phyloP scores from a whole-genome alignment of 2,329 filamentous ascomycete species.

The Pseudocercospora fuligena region DNA sequence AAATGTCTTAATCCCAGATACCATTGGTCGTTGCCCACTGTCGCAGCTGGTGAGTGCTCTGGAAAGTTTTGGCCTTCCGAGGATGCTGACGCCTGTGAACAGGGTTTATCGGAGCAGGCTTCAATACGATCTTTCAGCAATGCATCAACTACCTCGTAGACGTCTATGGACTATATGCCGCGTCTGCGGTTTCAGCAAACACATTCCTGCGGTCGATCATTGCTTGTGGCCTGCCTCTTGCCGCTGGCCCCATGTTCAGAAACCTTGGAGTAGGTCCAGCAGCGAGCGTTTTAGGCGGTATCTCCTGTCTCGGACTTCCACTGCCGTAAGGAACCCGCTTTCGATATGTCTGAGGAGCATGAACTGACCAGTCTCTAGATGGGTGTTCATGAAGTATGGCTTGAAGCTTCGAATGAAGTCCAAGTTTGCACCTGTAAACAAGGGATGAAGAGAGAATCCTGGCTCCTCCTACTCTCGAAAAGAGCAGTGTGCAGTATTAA shows the following conservation, averaged over 20 bases:
- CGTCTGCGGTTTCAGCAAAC: constrained; percentile 56
- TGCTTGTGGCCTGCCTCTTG: constrained; percentile 45
- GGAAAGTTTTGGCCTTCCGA: not conserved
- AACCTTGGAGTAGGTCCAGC: constrained; percentile 50
- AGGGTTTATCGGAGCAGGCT: constrained; percentile 52
- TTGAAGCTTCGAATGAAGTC: constrained; percentile 48
- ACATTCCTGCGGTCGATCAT: constrained; percentile 54
- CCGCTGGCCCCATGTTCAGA: constrained; percentile 48
- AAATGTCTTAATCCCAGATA: constrained; percentile 16
- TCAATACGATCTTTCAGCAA: constrained; percentile 55
- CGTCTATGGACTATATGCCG: constrained; percentile 47
- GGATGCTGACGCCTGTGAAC: constrained; percentile 25
- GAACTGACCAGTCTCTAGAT: constrained; percentile 17
- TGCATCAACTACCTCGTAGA: constrained; percentile 54
- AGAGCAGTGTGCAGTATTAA: no score
- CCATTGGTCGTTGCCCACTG: constrained; percentile 49
- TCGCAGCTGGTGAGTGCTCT: not conserved
- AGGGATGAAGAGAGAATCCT: not conserved
- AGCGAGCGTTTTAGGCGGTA: constrained; percentile 48
- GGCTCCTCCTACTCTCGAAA: no score
- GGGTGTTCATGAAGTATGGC: constrained; percentile 52
- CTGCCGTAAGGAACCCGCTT: constrained; percentile 40
- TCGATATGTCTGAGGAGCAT: not conserved
- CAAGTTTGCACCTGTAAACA: constrained; percentile 36
- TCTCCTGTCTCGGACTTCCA: constrained; percentile 47